These are phyloP conservation scores for Spathaspora sp. DNA, from an alignment of 805 yeast species.

Conservation along the genomic window DNA sequence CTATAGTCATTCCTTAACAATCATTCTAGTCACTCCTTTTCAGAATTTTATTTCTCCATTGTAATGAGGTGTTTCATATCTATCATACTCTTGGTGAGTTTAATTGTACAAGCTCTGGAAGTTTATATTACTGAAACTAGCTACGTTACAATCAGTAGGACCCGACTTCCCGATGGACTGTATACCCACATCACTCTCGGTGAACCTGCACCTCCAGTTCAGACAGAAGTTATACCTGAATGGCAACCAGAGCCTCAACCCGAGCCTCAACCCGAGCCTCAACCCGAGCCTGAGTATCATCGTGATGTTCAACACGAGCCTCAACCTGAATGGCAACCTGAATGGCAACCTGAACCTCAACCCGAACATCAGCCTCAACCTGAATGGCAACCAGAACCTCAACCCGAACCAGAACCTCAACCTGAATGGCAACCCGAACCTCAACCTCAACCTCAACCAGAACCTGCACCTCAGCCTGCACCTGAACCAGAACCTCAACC, in stretches of 20 bases:
- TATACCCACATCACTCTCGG: not conserved
- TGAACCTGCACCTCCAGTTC: not conserved
- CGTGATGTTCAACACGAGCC: constrained; percentile 5
- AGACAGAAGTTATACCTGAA: constrained; percentile 5
- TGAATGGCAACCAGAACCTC: constrained; percentile 9
- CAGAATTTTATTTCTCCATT: not conserved
- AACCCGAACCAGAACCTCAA: constrained; percentile 10
- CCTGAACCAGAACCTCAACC: not conserved
- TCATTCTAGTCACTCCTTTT: not conserved
- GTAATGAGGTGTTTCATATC: not conserved
- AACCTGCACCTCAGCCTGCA: not conserved
- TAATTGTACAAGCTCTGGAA: constrained; percentile 15
- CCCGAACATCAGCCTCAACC: constrained; percentile 3
- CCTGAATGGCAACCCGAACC: constrained; percentile 2
- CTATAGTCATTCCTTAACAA: not conserved
- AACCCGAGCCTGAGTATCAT: not conserved
- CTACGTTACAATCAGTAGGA: constrained; percentile 17
- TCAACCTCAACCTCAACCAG: constrained; percentile 9
- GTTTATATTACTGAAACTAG: constrained; percentile 24
- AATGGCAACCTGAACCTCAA: not conserved
- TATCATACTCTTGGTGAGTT: not conserved
- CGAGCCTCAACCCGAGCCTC: not conserved
- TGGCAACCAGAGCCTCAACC: not conserved
- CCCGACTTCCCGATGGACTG: not conserved
- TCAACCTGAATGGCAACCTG: not conserved